Conservation (phyloP, 805 yeast genomes). For the Kodamaea kaohsiungensis region DNA sequence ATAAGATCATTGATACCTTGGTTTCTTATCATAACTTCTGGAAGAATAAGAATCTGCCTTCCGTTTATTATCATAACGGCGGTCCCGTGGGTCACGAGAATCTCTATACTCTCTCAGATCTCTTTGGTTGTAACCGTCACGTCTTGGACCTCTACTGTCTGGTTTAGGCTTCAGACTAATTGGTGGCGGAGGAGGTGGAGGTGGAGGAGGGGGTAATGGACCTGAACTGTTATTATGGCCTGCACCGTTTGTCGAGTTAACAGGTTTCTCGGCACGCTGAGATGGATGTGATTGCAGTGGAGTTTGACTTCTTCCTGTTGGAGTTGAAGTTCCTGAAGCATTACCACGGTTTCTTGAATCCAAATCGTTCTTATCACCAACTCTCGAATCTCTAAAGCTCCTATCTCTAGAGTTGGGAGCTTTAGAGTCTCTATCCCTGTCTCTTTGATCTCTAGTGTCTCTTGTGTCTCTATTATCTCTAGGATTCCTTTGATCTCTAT, state of each 20-base stretch:
- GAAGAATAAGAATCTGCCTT: constrained; percentile 5
- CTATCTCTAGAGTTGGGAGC: too few species aligned
- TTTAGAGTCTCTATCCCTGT: too few species aligned
- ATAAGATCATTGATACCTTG: constrained; percentile 17
- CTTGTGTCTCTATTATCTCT: neutral
- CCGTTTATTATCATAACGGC: constrained; percentile 8
- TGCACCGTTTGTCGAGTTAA: neutral
- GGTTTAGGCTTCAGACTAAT: constrained; percentile 13
- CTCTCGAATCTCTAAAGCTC: too few species aligned
- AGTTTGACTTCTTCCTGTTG: neutral
- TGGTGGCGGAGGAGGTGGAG: constrained; percentile 29
- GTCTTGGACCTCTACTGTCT: constrained; percentile 7
- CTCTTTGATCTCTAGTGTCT: neutral
- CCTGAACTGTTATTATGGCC: neutral
- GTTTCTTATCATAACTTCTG: constrained; percentile 30
- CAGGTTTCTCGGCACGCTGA: neutral
- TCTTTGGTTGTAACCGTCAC: constrained; percentile 6
- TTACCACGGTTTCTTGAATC: neutral
- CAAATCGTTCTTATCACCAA: neutral
- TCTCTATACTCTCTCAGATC: constrained; percentile 10
- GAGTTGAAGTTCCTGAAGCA: neutral
- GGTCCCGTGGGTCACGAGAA: constrained; percentile 8
- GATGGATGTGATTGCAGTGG: neutral
- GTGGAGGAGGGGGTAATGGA: constrained; percentile 13
- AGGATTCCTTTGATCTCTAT: neutral